Evolutionary conservation across 371 early-diverging fungal genomes (phyloP).

Genomic region (Apophysomyces ossiformis): DNA sequence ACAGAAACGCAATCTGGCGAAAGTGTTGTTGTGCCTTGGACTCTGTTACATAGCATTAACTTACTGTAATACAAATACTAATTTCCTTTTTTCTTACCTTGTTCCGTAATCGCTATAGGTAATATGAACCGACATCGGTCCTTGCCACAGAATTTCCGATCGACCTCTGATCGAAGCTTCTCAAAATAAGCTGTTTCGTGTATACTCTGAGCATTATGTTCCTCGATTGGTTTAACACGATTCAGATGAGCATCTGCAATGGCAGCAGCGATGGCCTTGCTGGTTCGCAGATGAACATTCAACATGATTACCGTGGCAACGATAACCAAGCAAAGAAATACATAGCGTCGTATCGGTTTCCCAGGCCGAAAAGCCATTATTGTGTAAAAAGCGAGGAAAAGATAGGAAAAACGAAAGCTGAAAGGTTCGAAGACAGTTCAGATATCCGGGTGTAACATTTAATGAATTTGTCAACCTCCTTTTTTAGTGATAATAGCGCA

Average conservation of each 20-base stretch:
- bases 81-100: constrained; percentile 33
- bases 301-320: constrained; percentile 24
- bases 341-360: constrained; percentile 22
- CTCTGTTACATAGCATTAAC: constrained; percentile 17
- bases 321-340: constrained; percentile 20
- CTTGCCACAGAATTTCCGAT: constrained; percentile 39
- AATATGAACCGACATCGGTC: constrained; percentile 37
- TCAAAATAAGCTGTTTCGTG: constrained; percentile 14
- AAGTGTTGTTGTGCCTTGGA: constrained; percentile 34
- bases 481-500: background rate
- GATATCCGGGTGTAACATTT: background rate
- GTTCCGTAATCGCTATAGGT: constrained; percentile 43
- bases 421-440: background rate
- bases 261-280: constrained; percentile 3
- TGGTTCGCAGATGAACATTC: constrained; percentile 19
- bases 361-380: constrained; percentile 25
- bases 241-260: constrained; percentile 3
- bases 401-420: constrained; percentile 3
- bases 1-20: constrained; percentile 27
- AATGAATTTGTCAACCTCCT: background rate
- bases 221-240: constrained; percentile 8
- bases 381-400: constrained; percentile 5
- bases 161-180: constrained; percentile 25
- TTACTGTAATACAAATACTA: background rate
- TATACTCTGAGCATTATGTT: constrained; percentile 8